Conservation (phyloP, 192 early-diverging fungal genomes). For the Coemansia sp. region DNA sequence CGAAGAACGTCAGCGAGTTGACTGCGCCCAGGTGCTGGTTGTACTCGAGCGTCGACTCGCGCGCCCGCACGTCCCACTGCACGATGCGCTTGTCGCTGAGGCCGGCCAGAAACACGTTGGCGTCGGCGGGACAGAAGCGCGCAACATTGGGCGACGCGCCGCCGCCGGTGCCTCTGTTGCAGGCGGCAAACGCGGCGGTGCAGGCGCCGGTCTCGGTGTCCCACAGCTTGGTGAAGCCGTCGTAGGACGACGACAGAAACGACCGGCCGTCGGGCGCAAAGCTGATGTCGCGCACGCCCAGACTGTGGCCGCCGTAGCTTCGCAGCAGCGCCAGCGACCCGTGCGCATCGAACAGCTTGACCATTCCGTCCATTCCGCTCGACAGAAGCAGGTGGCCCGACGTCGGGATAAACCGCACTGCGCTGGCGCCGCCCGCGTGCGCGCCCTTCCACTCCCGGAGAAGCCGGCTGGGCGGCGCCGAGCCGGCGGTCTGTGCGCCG, state of each 20-base stretch:
- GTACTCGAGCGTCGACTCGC: conserved; percentile 90
- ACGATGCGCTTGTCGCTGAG: conserved; percentile 91
- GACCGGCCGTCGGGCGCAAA: conserved; percentile 84
- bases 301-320: conserved; percentile 89
- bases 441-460: conserved; percentile 88
- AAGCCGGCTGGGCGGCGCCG: conserved; percentile 74
- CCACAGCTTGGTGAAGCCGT: conserved; percentile 94
- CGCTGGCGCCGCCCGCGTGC: conserved; percentile 88
- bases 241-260: conserved; percentile 90
- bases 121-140: conserved; percentile 90
- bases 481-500: conserved; percentile 16
- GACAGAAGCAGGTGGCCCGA: conserved; percentile 90
- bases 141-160: conserved; percentile 85
- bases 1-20: conserved; percentile 96
- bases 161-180: no score
- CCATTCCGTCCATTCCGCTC: conserved; percentile 90
- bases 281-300: conserved; percentile 88
- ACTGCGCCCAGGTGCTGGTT: conserved; percentile 96
- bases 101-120: conserved; percentile 88
- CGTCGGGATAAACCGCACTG: conserved; percentile 87
- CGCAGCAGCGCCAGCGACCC: conserved; percentile 82
- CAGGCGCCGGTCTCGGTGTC: conserved; percentile 90
- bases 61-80: conserved; percentile 80
- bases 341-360: conserved; percentile 98
- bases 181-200: not conserved